Conservation (phyloP, 2,329 filamentous ascomycete species). For the Paracoccidioides lutzii region DNA sequence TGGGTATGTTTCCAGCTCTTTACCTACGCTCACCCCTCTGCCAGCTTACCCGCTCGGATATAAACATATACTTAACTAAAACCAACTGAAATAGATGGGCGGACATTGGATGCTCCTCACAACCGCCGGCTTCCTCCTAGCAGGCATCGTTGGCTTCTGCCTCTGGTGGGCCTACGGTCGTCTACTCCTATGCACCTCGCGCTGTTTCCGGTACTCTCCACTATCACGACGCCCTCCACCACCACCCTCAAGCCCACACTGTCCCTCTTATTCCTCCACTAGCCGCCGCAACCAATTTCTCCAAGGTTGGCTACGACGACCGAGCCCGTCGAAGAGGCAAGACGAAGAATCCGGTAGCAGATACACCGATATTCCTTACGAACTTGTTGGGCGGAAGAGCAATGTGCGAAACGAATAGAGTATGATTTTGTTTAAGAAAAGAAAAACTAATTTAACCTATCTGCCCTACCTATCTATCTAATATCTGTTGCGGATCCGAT, state of each 20-base stretch:
- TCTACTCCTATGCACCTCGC: conserved; percentile 28
- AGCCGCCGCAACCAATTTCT: conserved; percentile 23
- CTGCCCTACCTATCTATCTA: background rate
- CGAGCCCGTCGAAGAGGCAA: conserved; percentile 27
- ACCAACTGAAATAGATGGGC: conserved; percentile 32
- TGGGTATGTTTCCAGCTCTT: conserved; percentile 36
- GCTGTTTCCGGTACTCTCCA: conserved; percentile 28
- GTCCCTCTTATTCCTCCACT: conserved; percentile 19
- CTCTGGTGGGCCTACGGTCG: conserved; percentile 42
- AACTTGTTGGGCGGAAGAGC: conserved; percentile 15
- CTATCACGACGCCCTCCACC: conserved; percentile 7
- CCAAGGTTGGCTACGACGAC: conserved; percentile 25
- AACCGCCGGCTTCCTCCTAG: conserved; percentile 38
- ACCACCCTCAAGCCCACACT: conserved; percentile 2
- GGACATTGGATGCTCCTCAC: conserved; percentile 45
- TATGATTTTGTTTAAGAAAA: background rate
- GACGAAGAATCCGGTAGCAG: conserved; percentile 25
- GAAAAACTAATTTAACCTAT: background rate
- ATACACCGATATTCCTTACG: conserved; percentile 25
- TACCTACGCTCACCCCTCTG: background rate
- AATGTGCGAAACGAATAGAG: background rate
- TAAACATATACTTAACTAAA: background rate
- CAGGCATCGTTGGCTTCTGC: conserved; percentile 34
- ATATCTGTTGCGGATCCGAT: background rate
- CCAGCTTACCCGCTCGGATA: background rate